These are phyloP conservation scores for Prunus mongolica DNA, from an alignment of 306 rosid genomes.

Conservation along the genomic window DNA sequence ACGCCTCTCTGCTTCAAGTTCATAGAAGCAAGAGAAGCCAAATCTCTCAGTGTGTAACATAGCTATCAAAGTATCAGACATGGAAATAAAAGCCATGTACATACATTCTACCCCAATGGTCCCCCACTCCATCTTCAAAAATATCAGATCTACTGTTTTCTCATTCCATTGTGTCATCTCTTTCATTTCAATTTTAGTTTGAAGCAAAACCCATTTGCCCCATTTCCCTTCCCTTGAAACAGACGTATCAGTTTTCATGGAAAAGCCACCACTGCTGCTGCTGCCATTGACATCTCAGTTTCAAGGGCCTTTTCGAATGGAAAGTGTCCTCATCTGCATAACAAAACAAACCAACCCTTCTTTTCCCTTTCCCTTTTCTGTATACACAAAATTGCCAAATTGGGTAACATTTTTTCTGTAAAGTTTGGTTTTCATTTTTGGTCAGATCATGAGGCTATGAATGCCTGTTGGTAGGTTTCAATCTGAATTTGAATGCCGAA, in stretches of 20 bases:
- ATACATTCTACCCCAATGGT: neutral
- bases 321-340: neutral
- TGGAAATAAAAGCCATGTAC: too few species aligned
- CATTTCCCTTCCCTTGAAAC: conserved; percentile 24
- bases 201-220: conserved; percentile 19
- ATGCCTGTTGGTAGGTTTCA: conserved; percentile 10
- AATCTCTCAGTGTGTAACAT: conserved; percentile 22
- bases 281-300: conserved; percentile 21
- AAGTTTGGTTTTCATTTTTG: neutral
- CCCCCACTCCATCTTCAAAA: neutral
- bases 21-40: conserved; percentile 7
- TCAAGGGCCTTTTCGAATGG: conserved; percentile 4
- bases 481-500: neutral
- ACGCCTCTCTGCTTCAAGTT: neutral
- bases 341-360: neutral
- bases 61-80: conserved; percentile 31
- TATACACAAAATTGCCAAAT: neutral
- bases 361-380: neutral
- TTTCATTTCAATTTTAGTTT: conserved; percentile 27
- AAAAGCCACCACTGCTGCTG: neutral
- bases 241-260: conserved; percentile 34
- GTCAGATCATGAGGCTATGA: neutral
- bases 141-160: conserved; percentile 15
- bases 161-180: conserved; percentile 42
- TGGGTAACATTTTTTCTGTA: neutral